Evolutionary conservation across 192 early-diverging fungal genomes (phyloP), one percentile per base, ranked within the genome.

Genomic region (Rhizophagus clarus): DNA sequence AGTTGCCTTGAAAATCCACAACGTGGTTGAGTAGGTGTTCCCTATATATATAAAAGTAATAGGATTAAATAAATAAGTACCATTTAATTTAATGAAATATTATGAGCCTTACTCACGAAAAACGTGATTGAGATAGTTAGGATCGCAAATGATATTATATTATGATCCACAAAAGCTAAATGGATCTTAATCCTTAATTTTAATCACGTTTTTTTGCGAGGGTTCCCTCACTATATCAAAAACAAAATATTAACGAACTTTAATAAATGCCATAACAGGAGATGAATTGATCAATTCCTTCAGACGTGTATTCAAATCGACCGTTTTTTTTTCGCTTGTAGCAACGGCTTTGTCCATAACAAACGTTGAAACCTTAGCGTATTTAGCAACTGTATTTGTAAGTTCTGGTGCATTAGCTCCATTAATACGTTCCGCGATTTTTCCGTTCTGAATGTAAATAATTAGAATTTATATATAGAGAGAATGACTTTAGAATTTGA

Each of bases 231-330:
- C 37, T 40, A 40, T 40, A 40, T 40, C 8, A 40, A 45, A 0
- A 45, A 12, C 12, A 45, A 74, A 74, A 40, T 32, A 32, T 61
- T 40, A 56, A 56, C 51, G 20, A n/a, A 75, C 74, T 29, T 99
- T 99, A 76, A 99, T 97, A 82, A 98, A 98, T 37, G 95, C 87
- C 95, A 99, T 96, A 29, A 97, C 93, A 11, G 92, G 89, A 14
- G 91, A 87, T 31, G 91, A 90, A 79, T 91, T 88, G 34, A 92
- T 83, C 49, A 94, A 83, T 29, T 87, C 87, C 83, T 92, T 92
- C 31, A 95, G 87, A 32, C 93, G 90, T 8, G 92, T 89, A 82
- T 91, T 91, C 72, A 90, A 83, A 75, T 90, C 91, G 64, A 86
- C 82, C 17, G 84, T 79, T 2, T 83, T 75, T 31, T 85, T 76